Conservation (phyloP, 768 basidiomycete species). For the Suillus subluteus region DNA sequence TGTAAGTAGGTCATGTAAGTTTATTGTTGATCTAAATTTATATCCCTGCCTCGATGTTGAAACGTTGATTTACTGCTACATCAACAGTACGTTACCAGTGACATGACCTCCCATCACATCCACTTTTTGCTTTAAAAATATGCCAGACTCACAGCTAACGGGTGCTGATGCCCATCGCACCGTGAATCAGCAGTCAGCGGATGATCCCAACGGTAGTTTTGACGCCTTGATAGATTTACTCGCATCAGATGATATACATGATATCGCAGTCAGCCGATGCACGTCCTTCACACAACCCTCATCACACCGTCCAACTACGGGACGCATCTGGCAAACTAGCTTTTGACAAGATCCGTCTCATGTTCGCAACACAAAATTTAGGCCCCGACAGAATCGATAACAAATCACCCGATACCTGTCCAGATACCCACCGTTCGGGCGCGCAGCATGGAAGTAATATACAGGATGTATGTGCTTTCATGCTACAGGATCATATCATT, state of each 20-base stretch:
- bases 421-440: neutral
- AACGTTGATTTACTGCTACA: neutral
- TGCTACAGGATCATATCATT: neutral
- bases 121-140: neutral
- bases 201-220: slow-evolving; percentile 25
- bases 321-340: slow-evolving; percentile 35
- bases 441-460: neutral
- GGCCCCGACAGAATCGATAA: neutral
- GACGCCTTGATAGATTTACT: slow-evolving; percentile 35
- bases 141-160: neutral
- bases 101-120: neutral
- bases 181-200: neutral
- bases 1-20: neutral
- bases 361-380: slow-evolving; percentile 27
- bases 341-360: slow-evolving; percentile 33
- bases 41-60: neutral
- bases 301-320: slow-evolving; percentile 20
- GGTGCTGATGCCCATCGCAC: neutral
- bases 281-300: slow-evolving; percentile 2
- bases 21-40: neutral
- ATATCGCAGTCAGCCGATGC: slow-evolving; percentile 6
- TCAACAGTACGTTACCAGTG: neutral
- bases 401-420: neutral
- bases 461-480: neutral
- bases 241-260: slow-evolving; percentile 29